These are phyloP conservation scores for Symmetrospora coprosmae DNA, from an alignment of 768 basidiomycete species.

Conservation along the genomic window DNA sequence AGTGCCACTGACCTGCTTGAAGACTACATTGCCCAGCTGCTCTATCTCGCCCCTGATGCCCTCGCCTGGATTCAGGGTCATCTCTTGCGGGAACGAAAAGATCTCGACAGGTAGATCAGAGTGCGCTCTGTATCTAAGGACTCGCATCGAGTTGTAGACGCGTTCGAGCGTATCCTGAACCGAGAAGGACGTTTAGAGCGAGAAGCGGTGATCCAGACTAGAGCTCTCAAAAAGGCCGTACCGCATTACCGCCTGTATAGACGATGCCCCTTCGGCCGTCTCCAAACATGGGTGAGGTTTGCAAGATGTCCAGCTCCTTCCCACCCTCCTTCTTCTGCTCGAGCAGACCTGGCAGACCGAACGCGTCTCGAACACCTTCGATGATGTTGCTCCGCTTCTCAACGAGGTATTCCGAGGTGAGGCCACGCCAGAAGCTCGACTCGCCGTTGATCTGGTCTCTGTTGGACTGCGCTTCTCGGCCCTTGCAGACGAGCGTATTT, in stretches of 20 bases:
- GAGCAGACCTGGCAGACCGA: constrained; percentile 7
- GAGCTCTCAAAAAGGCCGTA: not conserved
- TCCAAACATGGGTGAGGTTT: not conserved
- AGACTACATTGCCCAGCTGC: constrained; percentile 34
- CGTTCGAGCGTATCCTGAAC: constrained; percentile 14
- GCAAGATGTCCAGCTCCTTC: not conserved
- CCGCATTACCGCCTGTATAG: constrained; percentile 13
- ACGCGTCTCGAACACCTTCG: not conserved
- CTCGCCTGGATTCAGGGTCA: constrained; percentile 26
- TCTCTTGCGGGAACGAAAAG: constrained; percentile 39
- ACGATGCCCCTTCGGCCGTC: not conserved
- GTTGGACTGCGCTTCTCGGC: not conserved
- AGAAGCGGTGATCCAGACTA: not conserved
- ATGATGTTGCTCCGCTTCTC: not conserved
- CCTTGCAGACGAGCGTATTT: constrained; percentile 1
- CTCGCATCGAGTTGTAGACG: not conserved
- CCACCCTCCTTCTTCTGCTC: too few relatives aligned
- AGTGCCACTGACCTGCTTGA: constrained; percentile 28
- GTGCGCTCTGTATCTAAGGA: constrained; percentile 3
- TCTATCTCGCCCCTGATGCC: constrained; percentile 32
- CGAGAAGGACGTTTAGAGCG: not conserved
- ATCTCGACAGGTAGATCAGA: constrained; percentile 38
- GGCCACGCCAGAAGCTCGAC: not conserved
- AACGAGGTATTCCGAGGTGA: not conserved
- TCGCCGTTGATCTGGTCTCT: constrained; percentile 16